A percentile compares a stretch with the other conserved stretches of the same genome.
Evolutionary conservation across 805 yeast genomes (phyloP).

Genomic region (Sugiyamaella qingdaonensis): DNA sequence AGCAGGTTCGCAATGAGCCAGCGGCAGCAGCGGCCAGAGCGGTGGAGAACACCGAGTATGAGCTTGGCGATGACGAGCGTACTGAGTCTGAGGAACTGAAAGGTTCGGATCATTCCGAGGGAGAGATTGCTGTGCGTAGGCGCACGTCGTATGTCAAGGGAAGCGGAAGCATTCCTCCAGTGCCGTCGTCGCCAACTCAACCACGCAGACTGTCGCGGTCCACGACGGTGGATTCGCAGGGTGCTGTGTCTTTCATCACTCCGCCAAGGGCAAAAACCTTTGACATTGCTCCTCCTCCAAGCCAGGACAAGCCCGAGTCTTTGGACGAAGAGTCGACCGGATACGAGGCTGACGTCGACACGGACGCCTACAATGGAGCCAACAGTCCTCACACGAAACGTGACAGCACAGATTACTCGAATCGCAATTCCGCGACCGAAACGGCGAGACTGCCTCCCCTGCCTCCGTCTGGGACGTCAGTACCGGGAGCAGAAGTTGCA

Average conservation of each 20-base stretch:
- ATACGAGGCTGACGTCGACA: conserved; percentile 67
- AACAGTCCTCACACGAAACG: conserved; percentile 5
- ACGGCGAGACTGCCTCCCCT: not conserved
- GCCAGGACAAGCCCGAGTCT: conserved; percentile 29
- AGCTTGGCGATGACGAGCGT: conserved; percentile 28
- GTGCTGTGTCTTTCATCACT: not conserved
- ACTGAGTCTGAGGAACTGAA: conserved; percentile 26
- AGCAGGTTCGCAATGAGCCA: conserved; percentile 11
- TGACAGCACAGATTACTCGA: not conserved
- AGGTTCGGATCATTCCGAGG: not conserved
- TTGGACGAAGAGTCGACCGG: conserved; percentile 47
- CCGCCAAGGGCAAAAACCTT: conserved; percentile 12
- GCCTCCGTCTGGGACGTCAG: not conserved
- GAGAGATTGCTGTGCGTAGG: conserved; percentile 5
- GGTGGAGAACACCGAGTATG: conserved; percentile 19
- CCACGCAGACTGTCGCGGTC: not conserved
- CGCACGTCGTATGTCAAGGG: conserved; percentile 21
- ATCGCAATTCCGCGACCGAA: not conserved
- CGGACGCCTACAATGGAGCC: conserved; percentile 27
- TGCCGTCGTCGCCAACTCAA: conserved; percentile 16
- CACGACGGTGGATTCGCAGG: not conserved
- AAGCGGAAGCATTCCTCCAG: conserved; percentile 22
- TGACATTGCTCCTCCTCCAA: conserved; percentile 14
- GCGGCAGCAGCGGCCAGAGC: conserved; percentile 9
- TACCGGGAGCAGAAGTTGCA: conserved; percentile 3